Percentiles rank a stretch among this genome's conserved stretches.
Conservation (phyloP, 306 rosid species). For the Astragalus glycyphyllos region DNA sequence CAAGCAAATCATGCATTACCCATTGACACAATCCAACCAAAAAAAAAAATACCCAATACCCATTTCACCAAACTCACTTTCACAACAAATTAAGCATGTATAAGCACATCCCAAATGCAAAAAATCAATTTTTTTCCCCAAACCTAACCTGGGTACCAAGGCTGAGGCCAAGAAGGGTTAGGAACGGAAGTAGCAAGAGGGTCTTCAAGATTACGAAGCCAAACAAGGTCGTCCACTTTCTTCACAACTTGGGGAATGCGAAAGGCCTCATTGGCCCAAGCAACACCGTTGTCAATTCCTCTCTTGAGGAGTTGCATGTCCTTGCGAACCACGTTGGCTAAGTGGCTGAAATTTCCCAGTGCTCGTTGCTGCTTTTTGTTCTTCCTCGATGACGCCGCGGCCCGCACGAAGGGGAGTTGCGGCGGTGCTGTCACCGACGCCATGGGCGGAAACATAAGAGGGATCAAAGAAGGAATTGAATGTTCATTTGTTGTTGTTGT, state of each 20-base stretch:
- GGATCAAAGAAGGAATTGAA: neutral
- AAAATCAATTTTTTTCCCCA: neutral
- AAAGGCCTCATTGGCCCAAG: conserved; percentile 71
- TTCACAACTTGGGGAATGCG: conserved; percentile 68
- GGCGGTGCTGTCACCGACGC: conserved; percentile 52
- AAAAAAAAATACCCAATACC: conserved; percentile 6
- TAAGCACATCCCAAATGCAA: conserved; percentile 11
- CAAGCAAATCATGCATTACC: neutral
- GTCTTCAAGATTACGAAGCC: conserved; percentile 87
- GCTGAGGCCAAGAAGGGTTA: conserved; percentile 73
- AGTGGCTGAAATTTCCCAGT: conserved; percentile 69
- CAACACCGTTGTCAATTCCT: conserved; percentile 59
- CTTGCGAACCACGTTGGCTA: conserved; percentile 65
- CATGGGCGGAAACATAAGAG: conserved; percentile 38
- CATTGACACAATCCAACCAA: neutral
- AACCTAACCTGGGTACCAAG: conserved; percentile 79
- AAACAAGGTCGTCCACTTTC: conserved; percentile 65
- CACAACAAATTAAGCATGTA: conserved; percentile 9
- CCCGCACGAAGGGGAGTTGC: conserved; percentile 33
- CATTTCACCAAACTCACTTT: conserved; percentile 21
- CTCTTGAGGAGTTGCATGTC: conserved; percentile 73
- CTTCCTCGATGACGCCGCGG: conserved; percentile 30
- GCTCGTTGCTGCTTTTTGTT: conserved; percentile 46
- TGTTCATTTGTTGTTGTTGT: neutral
- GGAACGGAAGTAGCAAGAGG: conserved; percentile 60